Percentiles rank a stretch among this genome's conserved stretches.
phyloP scores from a whole-genome alignment of 257 asterid species.

The Scutellaria minor region DNA sequence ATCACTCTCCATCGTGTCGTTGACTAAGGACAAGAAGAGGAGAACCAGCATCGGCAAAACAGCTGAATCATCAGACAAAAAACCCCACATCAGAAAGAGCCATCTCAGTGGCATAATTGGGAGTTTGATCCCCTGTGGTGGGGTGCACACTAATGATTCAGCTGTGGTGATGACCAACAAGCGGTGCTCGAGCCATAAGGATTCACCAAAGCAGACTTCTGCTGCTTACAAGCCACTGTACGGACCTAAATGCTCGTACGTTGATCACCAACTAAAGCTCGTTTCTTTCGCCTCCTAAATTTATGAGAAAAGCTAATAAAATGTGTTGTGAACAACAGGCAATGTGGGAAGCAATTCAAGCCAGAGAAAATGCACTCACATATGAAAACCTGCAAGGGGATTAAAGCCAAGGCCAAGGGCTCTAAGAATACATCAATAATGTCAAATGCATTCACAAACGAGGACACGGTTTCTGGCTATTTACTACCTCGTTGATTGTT shows the following conservation, averaged over 20 bases:
- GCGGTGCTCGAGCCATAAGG: conserved; percentile 40
- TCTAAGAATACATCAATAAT: conserved; percentile 27
- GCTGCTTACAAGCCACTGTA: conserved; percentile 61
- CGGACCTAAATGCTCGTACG: conserved; percentile 82
- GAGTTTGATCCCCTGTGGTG: conserved; percentile 70
- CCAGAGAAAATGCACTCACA: conserved; percentile 81
- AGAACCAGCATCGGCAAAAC: not conserved
- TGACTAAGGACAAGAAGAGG: conserved; percentile 33
- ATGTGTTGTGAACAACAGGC: conserved; percentile 46
- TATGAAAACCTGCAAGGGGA: conserved; percentile 80
- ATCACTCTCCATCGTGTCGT: not conserved
- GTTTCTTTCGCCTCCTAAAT: not conserved
- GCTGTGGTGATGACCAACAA: conserved; percentile 38
- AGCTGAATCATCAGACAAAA: conserved; percentile 5
- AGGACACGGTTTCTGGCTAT: conserved; percentile 43
- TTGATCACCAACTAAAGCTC: not conserved
- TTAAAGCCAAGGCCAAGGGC: conserved; percentile 51
- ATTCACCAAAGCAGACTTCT: conserved; percentile 48
- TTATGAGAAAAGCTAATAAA: not conserved
- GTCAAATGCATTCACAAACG: conserved; percentile 37
- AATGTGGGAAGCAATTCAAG: conserved; percentile 77
- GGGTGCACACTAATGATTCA: conserved; percentile 68
- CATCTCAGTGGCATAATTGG: conserved; percentile 51
- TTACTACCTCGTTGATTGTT: conserved; percentile 32
- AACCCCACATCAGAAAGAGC: conserved; percentile 38